A percentile compares a stretch with the other conserved stretches of the same genome.
These are phyloP conservation scores for Xylogone sp. DNA, from an alignment of 2,329 filamentous ascomycete genomes.

Conservation along the genomic window DNA sequence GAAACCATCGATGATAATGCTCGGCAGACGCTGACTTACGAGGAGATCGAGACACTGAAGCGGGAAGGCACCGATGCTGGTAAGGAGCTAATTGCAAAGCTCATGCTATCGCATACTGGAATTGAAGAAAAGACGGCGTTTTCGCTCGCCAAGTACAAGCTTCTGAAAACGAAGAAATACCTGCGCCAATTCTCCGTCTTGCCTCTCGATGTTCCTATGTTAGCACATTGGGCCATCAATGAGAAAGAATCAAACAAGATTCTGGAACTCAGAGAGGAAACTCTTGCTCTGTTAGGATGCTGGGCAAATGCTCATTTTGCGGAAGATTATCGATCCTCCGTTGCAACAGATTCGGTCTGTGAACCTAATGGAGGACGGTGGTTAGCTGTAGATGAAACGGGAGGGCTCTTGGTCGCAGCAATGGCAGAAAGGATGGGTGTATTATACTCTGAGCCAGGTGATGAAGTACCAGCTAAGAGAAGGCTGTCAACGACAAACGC, in stretches of 20 bases:
- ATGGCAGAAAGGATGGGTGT: constrained; percentile 69
- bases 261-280: constrained; percentile 82
- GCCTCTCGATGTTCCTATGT: constrained; percentile 73
- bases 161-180: constrained; percentile 93
- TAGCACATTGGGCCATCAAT: constrained; percentile 73
- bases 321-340: constrained; percentile 8
- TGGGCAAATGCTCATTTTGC: constrained; percentile 84
- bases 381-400: constrained; percentile 67
- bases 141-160: constrained; percentile 91
- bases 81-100: constrained; percentile 86
- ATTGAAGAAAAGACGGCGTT: constrained; percentile 94
- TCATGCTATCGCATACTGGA: constrained; percentile 83
- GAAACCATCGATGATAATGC: constrained; percentile 58
- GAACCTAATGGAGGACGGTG: constrained; percentile 45
- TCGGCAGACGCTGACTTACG: constrained; percentile 71
- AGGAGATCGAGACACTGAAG: constrained; percentile 70
- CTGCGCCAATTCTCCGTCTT: constrained; percentile 81
- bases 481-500: background rate
- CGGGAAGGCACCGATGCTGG: constrained; percentile 72
- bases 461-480: background rate
- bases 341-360: background rate
- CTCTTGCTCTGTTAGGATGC: constrained; percentile 74
- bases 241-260: constrained; percentile 79
- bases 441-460: constrained; percentile 38
- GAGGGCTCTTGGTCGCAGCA: constrained; percentile 64